Conservation (phyloP, 768 basidiomycete species). For the Erythrobasidium yunnanense region DNA sequence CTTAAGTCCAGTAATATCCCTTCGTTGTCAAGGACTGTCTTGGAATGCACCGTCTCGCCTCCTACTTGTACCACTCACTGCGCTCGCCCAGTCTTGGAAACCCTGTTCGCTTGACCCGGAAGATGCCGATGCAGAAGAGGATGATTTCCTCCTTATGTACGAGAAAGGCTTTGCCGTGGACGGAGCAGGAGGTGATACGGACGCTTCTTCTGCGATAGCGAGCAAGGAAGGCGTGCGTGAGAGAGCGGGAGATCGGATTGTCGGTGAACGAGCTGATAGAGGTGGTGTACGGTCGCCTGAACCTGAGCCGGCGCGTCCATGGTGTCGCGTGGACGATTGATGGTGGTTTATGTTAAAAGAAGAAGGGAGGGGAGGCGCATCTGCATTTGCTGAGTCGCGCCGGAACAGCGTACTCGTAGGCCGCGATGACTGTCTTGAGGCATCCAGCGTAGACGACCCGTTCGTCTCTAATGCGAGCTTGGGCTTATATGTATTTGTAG, state of each 20-base stretch:
- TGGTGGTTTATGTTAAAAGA: not conserved
- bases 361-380: not conserved
- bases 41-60: too few relatives aligned
- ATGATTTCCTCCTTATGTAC: not conserved
- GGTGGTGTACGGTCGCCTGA: not conserved
- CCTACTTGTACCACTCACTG: not conserved
- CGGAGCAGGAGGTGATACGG: not conserved
- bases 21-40: too few relatives aligned
- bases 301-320: too few relatives aligned
- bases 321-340: too few relatives aligned
- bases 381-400: not conserved
- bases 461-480: too few relatives aligned
- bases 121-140: not conserved
- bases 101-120: not conserved
- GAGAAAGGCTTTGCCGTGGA: too few relatives aligned
- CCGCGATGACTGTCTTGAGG: too few relatives aligned
- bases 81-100: constrained; percentile 11
- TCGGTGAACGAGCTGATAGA: not conserved
- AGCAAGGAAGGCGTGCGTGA: constrained; percentile 15
- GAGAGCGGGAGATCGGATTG: constrained; percentile 14
- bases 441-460: too few relatives aligned
- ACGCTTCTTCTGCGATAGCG: constrained; percentile 17
- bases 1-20: too few relatives aligned
- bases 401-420: too few relatives aligned
- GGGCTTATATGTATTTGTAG: not conserved